Conservation (phyloP, 345 rosid species). For the thale cress (Arabidopsis thaliana) region TAIR10.1 NC_003074.8:837001-837500, state of each 20-base stretch:
- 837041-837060: constrained; percentile 61
- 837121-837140: constrained; percentile 68
- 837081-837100: constrained; percentile 38
- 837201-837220: constrained; percentile 53
- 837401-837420: constrained; percentile 63
- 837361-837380: constrained; percentile 67
- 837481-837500: constrained; percentile 60
- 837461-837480: constrained; percentile 30
- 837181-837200: constrained; percentile 56
- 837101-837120: constrained; percentile 58
- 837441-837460: constrained; percentile 40
- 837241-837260: constrained; percentile 70
- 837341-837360: constrained; percentile 74
- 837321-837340: constrained; percentile 66
- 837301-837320: constrained; percentile 65
- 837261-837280: constrained; percentile 65
- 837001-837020: constrained; percentile 56
- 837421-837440: constrained; percentile 53
- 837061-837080: constrained; percentile 54
- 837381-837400: constrained; percentile 65
- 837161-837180: constrained; percentile 57
- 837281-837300: constrained; percentile 65
- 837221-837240: constrained; percentile 61
- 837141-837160: constrained; percentile 60
- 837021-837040: constrained; percentile 62